Evolutionary conservation across 1,139 yeast genomes (phyloP), one percentile per base, ranked within the genome.

Genomic region (Geotrichum phurueaensis): DNA sequence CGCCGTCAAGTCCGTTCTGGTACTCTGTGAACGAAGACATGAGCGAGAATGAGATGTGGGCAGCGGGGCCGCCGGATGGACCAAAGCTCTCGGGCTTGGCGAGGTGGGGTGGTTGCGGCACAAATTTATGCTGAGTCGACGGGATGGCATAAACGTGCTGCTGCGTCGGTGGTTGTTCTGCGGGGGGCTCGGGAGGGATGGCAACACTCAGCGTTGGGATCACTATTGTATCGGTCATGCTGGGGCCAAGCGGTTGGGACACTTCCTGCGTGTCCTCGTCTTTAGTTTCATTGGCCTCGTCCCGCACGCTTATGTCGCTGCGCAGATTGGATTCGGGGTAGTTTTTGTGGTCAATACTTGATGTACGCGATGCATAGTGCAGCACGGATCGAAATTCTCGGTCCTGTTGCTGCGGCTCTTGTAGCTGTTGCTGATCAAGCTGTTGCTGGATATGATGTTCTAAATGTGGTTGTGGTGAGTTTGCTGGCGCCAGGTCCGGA

Each of bases 1-100:
- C 55, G 20, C 43, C 31, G 49, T 53, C 55, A 9, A 53, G 49
- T 2, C 45, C 49, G 7, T 22, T 29, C 49, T 53, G 55, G 55
- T 53, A 53, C 22, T 39, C 49, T 2, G 33, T 27, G n/a, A 39
- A 53, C 12, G 45, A 18, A 10, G 55, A 22, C 47, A 31, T 31
- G 31, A 52, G 27, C 10, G 54, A 50, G 15, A 27, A 52, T 12
- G 54, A 36, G 2, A 52, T 27, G 47, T 36, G 23, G 18, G 48
- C 54, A 1, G 48, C 48, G 36, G 49, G 45, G n/a, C 45, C 45
- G 18, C 20, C 49, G 3, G 55, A 23, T 20, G 36, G 15, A 4
- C 15, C 15, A 13, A 51, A n/a, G 45, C 45, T 39, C 20, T 39
- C 45, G 1, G 23, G 22, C 25, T 18, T 27, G 22, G n/a, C n/a